A percentile compares a stretch with the other conserved stretches of the same genome.
phyloP scores from a whole-genome alignment of 2,329 filamentous ascomycete genomes.

The Juglanconis oblonga region DNA sequence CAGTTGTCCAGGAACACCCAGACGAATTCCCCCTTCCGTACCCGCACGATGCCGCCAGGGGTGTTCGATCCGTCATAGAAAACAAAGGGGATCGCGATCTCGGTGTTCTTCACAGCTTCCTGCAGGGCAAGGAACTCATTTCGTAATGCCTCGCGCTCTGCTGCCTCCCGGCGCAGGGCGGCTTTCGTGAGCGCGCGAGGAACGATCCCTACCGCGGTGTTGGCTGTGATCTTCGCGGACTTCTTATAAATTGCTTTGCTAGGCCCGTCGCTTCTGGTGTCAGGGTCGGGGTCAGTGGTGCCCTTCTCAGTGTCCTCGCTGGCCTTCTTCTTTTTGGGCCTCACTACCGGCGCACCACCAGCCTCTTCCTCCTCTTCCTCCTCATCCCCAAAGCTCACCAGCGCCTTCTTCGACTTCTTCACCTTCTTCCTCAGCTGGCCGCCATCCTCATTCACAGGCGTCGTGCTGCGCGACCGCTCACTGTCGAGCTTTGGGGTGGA shows the following conservation, averaged over 20 bases:
- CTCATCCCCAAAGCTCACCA: slow-evolving; percentile 65
- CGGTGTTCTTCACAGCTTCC: slow-evolving; percentile 81
- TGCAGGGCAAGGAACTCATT: slow-evolving; percentile 81
- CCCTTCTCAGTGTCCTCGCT: slow-evolving; percentile 22
- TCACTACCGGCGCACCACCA: slow-evolving; percentile 30
- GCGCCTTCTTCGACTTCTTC: slow-evolving; percentile 44
- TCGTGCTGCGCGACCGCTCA: slow-evolving; percentile 4
- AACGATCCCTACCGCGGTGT: slow-evolving; percentile 56
- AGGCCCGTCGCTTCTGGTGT: background rate
- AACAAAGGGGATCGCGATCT: slow-evolving; percentile 89
- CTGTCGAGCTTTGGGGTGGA: slow-evolving; percentile 30
- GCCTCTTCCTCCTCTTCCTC: slow-evolving; percentile 55
- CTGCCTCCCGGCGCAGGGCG: slow-evolving; percentile 71
- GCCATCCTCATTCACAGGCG: slow-evolving; percentile 3
- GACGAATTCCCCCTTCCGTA: slow-evolving; percentile 89
- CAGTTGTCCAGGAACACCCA: slow-evolving; percentile 94
- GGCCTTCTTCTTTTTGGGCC: slow-evolving; percentile 5
- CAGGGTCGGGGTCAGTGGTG: background rate
- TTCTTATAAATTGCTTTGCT: slow-evolving; percentile 27
- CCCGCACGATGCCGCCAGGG: slow-evolving; percentile 75
- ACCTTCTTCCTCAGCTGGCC: slow-evolving; percentile 24
- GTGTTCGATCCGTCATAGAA: slow-evolving; percentile 95
- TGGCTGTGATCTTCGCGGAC: slow-evolving; percentile 56
- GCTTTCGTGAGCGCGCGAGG: slow-evolving; percentile 68
- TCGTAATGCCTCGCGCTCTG: slow-evolving; percentile 68